These are phyloP conservation scores for Calocera viscosa DNA, from an alignment of 768 basidiomycete genomes.

Conservation along the genomic window DNA sequence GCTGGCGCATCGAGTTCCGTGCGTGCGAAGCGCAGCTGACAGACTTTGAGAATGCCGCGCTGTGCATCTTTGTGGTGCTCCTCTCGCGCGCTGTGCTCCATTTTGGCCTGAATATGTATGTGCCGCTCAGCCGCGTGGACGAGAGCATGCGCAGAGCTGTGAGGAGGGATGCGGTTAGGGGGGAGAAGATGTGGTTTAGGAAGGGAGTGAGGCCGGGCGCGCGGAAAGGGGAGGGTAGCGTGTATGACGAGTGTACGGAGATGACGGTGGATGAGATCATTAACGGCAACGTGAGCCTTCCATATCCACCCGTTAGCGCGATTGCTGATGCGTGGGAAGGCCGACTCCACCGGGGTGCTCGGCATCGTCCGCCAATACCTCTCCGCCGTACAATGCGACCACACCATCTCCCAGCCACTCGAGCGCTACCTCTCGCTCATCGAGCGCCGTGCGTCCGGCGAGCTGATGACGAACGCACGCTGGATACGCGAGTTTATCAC, in stretches of 20 bases:
- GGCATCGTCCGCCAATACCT: conserved; percentile 73
- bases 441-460: conserved; percentile 36
- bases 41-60: conserved; percentile 97
- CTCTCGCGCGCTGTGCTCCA: conserved; percentile 84
- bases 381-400: conserved; percentile 44
- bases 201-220: conserved; percentile 52
- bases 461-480: conserved; percentile 70
- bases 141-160: conserved; percentile 93
- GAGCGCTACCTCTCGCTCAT: conserved; percentile 25
- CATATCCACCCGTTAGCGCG: background rate
- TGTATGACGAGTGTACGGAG: conserved; percentile 79
- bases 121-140: conserved; percentile 97
- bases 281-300: conserved; percentile 52
- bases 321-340: conserved; percentile 16
- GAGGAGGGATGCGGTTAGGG: conserved; percentile 56
- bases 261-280: conserved; percentile 89
- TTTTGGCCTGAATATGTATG: conserved; percentile 85
- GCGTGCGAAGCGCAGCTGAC: conserved; percentile 99
- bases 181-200: conserved; percentile 80
- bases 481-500: conserved; percentile 92
- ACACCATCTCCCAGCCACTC: conserved; percentile 61
- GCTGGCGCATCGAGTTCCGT: conserved; percentile 97
- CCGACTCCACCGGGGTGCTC: conserved; percentile 64
- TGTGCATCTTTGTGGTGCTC: conserved; percentile 86
- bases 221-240: conserved; percentile 21